Conservation (phyloP, 805 yeast species). For the Komagataella pastoris region DNA sequence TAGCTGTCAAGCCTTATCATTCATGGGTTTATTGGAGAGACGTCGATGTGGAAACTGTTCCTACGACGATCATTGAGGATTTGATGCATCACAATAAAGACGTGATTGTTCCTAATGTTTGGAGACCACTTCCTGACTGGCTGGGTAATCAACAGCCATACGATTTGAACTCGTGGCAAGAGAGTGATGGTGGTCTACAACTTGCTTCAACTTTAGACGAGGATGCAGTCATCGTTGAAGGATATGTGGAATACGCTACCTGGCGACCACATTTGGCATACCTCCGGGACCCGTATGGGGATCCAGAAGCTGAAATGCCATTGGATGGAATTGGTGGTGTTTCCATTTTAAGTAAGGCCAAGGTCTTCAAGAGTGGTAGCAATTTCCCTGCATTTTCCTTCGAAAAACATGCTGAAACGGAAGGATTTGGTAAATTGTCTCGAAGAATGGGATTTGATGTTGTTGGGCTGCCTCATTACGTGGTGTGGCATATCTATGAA, state of each 20-base stretch:
- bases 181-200: constrained; percentile 69
- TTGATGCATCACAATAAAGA: constrained; percentile 85
- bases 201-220: constrained; percentile 70
- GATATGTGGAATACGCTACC: constrained; percentile 93
- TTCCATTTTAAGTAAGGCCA: constrained; percentile 77
- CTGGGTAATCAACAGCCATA: constrained; percentile 76
- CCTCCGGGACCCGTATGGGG: constrained; percentile 88
- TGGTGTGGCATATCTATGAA: constrained; percentile 94
- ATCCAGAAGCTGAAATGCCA: constrained; percentile 85
- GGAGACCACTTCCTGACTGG: constrained; percentile 87
- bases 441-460: constrained; percentile 80
- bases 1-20: constrained; percentile 82
- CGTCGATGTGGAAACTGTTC: constrained; percentile 90
- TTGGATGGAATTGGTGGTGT: constrained; percentile 98
- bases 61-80: constrained; percentile 77
- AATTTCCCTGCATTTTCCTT: constrained; percentile 96
- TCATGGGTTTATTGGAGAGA: constrained; percentile 97
- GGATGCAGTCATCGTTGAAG: constrained; percentile 95
- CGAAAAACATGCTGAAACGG: constrained; percentile 95
- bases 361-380: constrained; percentile 76
- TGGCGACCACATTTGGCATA: constrained; percentile 98
- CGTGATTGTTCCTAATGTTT: constrained; percentile 88
- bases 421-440: constrained; percentile 87
- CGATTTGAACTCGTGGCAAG: constrained; percentile 79
- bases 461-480: constrained; percentile 86